Conservation (phyloP, 768 basidiomycete genomes). For the Podaxis sp. region DNA sequence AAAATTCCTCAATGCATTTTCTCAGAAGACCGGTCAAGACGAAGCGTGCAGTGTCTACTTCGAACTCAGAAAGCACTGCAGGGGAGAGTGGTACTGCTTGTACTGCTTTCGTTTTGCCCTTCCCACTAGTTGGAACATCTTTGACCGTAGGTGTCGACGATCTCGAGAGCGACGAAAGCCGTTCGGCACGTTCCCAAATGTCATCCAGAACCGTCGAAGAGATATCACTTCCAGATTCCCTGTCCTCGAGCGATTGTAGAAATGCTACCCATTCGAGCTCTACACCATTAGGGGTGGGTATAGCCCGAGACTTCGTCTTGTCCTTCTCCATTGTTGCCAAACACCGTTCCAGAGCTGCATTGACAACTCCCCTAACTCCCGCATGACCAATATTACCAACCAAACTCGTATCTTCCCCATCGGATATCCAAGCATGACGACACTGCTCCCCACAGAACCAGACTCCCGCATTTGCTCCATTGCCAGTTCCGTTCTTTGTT, state of each 20-base stretch:
- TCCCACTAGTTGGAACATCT: background rate
- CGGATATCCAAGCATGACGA: constrained; percentile 41
- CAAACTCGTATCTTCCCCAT: constrained; percentile 17
- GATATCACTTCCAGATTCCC: constrained; percentile 25
- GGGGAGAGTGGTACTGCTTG: constrained; percentile 8
- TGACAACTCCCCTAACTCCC: constrained; percentile 32
- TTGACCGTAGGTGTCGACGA: constrained; percentile 6
- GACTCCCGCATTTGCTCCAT: constrained; percentile 35
- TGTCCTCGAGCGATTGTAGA: constrained; percentile 25
- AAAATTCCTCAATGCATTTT: constrained; percentile 37
- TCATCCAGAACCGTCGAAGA: constrained; percentile 41
- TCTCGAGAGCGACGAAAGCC: constrained; percentile 17
- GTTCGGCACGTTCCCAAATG: constrained; percentile 46
- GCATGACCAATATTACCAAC: constrained; percentile 19
- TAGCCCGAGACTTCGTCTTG: constrained; percentile 2
- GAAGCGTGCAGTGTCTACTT: constrained; percentile 59
- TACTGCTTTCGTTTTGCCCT: constrained; percentile 11
- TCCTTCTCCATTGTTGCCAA: constrained; percentile 8
- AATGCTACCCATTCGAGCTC: constrained; percentile 1
- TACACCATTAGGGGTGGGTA: background rate
- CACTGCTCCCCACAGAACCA: constrained; percentile 61
- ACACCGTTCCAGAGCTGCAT: constrained; percentile 34
- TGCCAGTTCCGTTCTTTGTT: constrained; percentile 12
- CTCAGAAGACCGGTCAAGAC: constrained; percentile 51
- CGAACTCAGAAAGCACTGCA: constrained; percentile 45